Base-by-base conservation (phyloP, 2,329 filamentous ascomycete species). In the Knoxdaviesia proteae region DNA sequence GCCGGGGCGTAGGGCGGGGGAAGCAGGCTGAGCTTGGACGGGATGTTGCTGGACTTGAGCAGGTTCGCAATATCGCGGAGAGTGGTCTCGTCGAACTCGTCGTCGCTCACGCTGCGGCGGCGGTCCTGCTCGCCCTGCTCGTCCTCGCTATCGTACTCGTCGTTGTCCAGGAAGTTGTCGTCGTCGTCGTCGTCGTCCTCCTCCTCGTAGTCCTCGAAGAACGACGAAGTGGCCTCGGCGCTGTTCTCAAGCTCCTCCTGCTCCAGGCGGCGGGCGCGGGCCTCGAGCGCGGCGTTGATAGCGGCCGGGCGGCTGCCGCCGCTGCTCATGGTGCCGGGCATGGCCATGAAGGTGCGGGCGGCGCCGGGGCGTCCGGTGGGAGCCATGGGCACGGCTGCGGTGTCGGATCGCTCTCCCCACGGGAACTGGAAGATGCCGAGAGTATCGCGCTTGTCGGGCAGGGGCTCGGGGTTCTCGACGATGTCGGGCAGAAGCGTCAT, bases 361-460 rank as follows among this genome's bases (percentile, higher is more conserved):
- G 46, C 36, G 20, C 20, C 20, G 20, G 20, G 20, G 20, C 20
- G 20, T 2, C 20, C 20, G 20, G 20, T 3, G 34, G 54, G 57
- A 6, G 54, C 55, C 43, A 56, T 54, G 47, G 61, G 61, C 43
- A 66, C 53, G 32, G 56, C 67, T 7, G 67, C 66, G 42, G 63
- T 64, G 53, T 77, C 72, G 20, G 73, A 77, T 49, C 58, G 68
- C 56, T 77, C 73, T 9, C 74, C 74, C 71, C 72, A 77, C 3
- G 74, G 71, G 48, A 77, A 77, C 49, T 75, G 70, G 58, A 76
- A 79, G 50, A 78, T 70, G 5, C 73, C 74, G 11, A 78, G 61
- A 7, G 71, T 76, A 8, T 64, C 71, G 37, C 66, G 62, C 55
- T 69, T 71, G 52, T 74, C 61, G 5, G 67, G 65, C 5, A 78